These are phyloP conservation scores for Pleurotus djamor DNA, from an alignment of 768 basidiomycete genomes.

Conservation along the genomic window DNA sequence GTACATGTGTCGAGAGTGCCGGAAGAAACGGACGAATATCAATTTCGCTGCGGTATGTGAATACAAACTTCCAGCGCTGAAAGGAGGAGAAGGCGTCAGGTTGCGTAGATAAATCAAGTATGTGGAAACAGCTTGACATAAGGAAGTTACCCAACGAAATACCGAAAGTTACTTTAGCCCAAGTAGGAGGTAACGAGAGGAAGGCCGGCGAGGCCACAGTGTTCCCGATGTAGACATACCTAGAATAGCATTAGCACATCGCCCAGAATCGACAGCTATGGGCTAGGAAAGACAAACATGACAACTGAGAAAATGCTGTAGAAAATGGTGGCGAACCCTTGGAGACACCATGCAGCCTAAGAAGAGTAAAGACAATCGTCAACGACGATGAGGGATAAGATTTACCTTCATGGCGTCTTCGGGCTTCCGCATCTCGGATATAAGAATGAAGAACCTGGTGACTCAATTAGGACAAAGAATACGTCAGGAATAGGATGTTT, in stretches of 20 bases:
- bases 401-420: slow-evolving; percentile 55
- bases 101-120: background rate
- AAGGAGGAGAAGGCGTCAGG: background rate
- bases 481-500: slow-evolving; percentile 6
- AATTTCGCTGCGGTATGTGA: slow-evolving; percentile 53
- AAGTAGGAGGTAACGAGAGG: slow-evolving; percentile 42
- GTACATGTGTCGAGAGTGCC: slow-evolving; percentile 45
- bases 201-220: slow-evolving; percentile 43
- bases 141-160: slow-evolving; percentile 51
- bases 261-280: background rate
- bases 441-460: slow-evolving; percentile 53
- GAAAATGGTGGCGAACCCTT: slow-evolving; percentile 50
- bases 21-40: slow-evolving; percentile 49
- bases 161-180: slow-evolving; percentile 49
- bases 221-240: slow-evolving; percentile 47
- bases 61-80: slow-evolving; percentile 44
- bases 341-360: slow-evolving; percentile 52
- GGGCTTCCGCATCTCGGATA: slow-evolving; percentile 52
- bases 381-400: background rate
- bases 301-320: slow-evolving; percentile 45
- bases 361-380: background rate
- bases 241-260: slow-evolving; percentile 1
- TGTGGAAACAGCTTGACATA: slow-evolving; percentile 28
- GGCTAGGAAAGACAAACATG: slow-evolving; percentile 14
- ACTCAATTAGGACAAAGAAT: background rate